Conservation (phyloP, 2,329 filamentous ascomycete genomes). For the Coniella lustricola region DNA sequence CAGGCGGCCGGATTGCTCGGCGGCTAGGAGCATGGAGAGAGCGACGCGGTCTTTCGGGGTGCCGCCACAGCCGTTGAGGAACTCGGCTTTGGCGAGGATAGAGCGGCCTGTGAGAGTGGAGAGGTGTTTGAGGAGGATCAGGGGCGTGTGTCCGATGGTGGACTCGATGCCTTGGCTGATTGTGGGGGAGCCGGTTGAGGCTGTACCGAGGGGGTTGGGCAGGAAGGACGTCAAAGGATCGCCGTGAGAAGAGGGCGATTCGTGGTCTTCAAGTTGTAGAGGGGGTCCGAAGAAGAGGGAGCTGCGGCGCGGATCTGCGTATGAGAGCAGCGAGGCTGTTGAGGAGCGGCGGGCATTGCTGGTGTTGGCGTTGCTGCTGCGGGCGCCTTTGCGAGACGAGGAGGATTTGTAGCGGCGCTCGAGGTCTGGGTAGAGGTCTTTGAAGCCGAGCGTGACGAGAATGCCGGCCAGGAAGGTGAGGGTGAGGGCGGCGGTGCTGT, state of each 20-base stretch:
- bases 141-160: conserved; percentile 87
- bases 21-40: conserved; percentile 76
- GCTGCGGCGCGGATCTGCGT: conserved; percentile 26
- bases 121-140: conserved; percentile 78
- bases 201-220: too few relatives aligned
- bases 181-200: conserved; percentile 26
- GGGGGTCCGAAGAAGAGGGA: conserved; percentile 41
- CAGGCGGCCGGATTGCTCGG: conserved; percentile 71
- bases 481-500: conserved; percentile 58
- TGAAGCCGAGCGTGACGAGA: conserved; percentile 67
- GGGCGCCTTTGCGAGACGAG: conserved; percentile 23
- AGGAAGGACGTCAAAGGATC: conserved; percentile 18
- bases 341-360: conserved; percentile 5
- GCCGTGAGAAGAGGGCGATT: too few relatives aligned
- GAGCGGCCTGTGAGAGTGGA: conserved; percentile 80
- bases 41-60: conserved; percentile 95
- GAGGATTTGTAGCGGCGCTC: conserved; percentile 52
- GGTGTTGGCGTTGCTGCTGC: conserved; percentile 17
- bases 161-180: conserved; percentile 77
- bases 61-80: conserved; percentile 88
- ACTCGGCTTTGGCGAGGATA: conserved; percentile 92
- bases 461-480: conserved; percentile 73
- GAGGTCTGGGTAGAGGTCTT: conserved; percentile 71
- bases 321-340: conserved; percentile 11
- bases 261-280: conserved; percentile 50